Base-by-base conservation (phyloP, 2,329 filamentous ascomycete species). In the Phialophora macrospora region DNA sequence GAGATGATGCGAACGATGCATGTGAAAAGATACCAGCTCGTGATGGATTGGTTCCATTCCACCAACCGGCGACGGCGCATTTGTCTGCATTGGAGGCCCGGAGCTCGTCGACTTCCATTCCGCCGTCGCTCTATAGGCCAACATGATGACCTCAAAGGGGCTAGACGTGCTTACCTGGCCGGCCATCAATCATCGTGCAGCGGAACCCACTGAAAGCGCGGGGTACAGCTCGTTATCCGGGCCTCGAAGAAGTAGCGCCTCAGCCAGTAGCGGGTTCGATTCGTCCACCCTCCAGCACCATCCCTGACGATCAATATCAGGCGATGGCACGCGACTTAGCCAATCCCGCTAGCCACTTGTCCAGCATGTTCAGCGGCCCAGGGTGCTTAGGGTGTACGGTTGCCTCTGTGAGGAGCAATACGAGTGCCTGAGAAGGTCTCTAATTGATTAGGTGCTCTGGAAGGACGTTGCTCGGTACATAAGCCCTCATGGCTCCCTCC, bases 211-310 rank as follows among this genome's bases (percentile, higher is more conserved):
- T n/a, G 20, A 4, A 22, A 51, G 17, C 55, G 56, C 56, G 56
- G 56, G 56, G 56, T 49, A 59, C 41, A 59, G 26, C 26, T 46
- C 56, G 30, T n/a, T n/a, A 34, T 55, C 17, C 38, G 17, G 17
- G 38, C 14, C 28, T 30, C 20, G n/a, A n/a, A n/a, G n/a, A n/a
- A n/a, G n/a, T n/a, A n/a, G n/a, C n/a, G 48, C 22, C 22, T 44
- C 38, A 5, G n/a, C 34, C 34, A 32, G 30, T 32, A 2, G 34
- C 6, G 14, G 14, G n/a, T 41, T 2, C 38, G 14, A 41, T 41
- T 41, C 38, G 38, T 41, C 24, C 24, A 17, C 12, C 38, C 8
- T 51, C 20, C 24, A 51, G 44, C 17, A 48, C 44, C 24, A 51
- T 51, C 48, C 48, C 48, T 51, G 48, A 12, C 48, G 48, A 51